Evolutionary conservation across 192 early-diverging fungal genomes (phyloP), one percentile per base, ranked within the genome.

Genomic region (Ambispora gerdemannii): DNA sequence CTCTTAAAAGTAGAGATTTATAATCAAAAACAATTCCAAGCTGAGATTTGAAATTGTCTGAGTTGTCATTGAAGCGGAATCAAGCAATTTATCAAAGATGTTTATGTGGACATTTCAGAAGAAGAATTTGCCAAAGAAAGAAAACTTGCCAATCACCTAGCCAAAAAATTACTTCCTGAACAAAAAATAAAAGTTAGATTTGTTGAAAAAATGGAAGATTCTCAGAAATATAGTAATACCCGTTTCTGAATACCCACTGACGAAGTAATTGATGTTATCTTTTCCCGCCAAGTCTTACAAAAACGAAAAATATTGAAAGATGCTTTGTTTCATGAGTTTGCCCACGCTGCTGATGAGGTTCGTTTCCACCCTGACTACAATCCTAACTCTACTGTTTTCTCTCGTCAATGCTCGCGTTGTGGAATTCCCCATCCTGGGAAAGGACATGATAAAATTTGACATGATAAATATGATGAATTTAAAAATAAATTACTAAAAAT

Each of bases 381-480:
- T 47, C 43, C 43, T 47, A 47, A 47, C 17, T 47, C 43, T 47
- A 47, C 43, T 47, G 8, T 47, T 6, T 47, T 47, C 17, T 47
- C 43, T 47, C 43, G 43, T 17, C 43, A 47, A 10, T 47, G 43
- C 17, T 47, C 43, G 8, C 43, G 43, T 17, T 47, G 43, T 47
- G 43, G 43, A 6, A 47, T 17, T 47, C 43, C 43, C 17, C 43
- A 47, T 47, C 43, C 43, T 17, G 43, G 43, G 17, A 47, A 47
- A 47, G 43, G 43, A 47, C 43, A 47, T 47, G 43, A 47, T 47
- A 47, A 47, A 47, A 47, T 47, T 47, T 47, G 43, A 47, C 43
- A 47, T 47, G 43, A 47, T 47, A 47, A 47, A 17, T 47, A 47
- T 47, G 43, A 47, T 47, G 43, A 47, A 47, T 47, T 47, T 47